Base-by-base conservation (phyloP, 2,329 filamentous ascomycete genomes). In the Cadophora gregata region DNA sequence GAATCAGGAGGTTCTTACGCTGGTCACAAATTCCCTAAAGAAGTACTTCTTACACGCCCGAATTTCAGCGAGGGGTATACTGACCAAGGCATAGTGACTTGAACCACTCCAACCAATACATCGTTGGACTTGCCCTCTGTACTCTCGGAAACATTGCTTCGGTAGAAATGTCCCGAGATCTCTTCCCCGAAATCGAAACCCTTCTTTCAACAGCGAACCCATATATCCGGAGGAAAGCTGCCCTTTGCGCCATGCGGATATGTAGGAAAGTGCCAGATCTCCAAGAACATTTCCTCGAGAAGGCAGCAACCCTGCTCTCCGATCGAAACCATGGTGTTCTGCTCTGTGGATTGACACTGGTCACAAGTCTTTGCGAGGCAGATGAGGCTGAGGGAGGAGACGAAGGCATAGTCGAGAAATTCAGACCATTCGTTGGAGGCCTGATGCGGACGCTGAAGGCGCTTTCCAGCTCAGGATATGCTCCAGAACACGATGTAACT, bases 201-300 rank as follows among this genome's bases (percentile, higher is more conserved):
- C 88, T 98, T 59, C 83, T 99, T 71, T 91, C 93, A 50, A 97
- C 94, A 59, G 90, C 93, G 62, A 99, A 99, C 79, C 96, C 96
- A n/a, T 99, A 99, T 78, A 97, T 99, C 77, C 88, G 96, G 74
- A 88, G 96, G 74, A 99, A 99, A 83, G 96, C 96, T 21, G 96
- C 96, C 4, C 86, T 99, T n/a, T 99, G 96, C 80, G 96, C 96
- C 60, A 99, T 99, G 96, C 88, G 94, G 72, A 97, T 99, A 84
- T 97, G 94, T 81, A 91, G 93, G 75, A 99, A 99, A 80, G 96
- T 99, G 12, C 96, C 96, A 6, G 96, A 99, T 78, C 82, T 99
- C 63, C 93, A 97, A 79, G 96, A 99, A 79, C 94, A 99, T 80
- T 99, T 99, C 77, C 78, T 97, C 66, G 96, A 99, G 68, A 98